Conservation (phyloP, 2,329 filamentous ascomycete genomes). For the Calonectria montana region DNA sequence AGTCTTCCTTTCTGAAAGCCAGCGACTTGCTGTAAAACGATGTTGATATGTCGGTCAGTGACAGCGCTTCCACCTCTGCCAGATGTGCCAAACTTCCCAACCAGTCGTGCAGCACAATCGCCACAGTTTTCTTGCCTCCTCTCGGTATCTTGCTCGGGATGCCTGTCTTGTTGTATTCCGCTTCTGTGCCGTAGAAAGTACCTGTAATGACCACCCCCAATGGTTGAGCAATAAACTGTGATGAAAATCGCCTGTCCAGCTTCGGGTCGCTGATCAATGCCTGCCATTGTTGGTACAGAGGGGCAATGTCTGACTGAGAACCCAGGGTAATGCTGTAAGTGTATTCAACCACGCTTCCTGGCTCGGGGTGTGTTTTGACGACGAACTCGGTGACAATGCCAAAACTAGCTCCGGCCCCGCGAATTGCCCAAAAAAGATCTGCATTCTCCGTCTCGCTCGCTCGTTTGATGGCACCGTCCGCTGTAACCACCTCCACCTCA, state of each 20-base stretch:
- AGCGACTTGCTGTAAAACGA: slow-evolving; percentile 70
- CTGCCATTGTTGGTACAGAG: slow-evolving; percentile 69
- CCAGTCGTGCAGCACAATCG: slow-evolving; percentile 70
- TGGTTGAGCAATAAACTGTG: slow-evolving; percentile 65
- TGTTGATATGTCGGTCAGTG: slow-evolving; percentile 57
- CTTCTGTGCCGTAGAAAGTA: slow-evolving; percentile 69
- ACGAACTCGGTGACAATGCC: slow-evolving; percentile 69
- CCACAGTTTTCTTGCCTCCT: slow-evolving; percentile 44
- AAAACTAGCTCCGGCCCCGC: slow-evolving; percentile 67
- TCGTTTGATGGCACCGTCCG: slow-evolving; percentile 62
- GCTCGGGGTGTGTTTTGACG: slow-evolving; percentile 66
- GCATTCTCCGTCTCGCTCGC: slow-evolving; percentile 60
- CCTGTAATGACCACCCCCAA: slow-evolving; percentile 67
- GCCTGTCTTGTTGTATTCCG: slow-evolving; percentile 64
- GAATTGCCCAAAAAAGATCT: slow-evolving; percentile 68
- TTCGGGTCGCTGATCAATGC: slow-evolving; percentile 63
- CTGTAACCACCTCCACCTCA: slow-evolving; percentile 62
- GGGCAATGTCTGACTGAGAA: slow-evolving; percentile 58
- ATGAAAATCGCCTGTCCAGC: slow-evolving; percentile 69
- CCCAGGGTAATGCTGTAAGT: slow-evolving; percentile 65
- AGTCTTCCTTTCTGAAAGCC: slow-evolving; percentile 61
- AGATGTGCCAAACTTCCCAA: slow-evolving; percentile 66
- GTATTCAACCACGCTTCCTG: slow-evolving; percentile 68
- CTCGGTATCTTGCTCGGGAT: slow-evolving; percentile 60
- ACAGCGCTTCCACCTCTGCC: slow-evolving; percentile 61